Evolutionary conservation across 2,329 filamentous ascomycete species (phyloP).

Genomic region (Diaporthe citriasiana): DNA sequence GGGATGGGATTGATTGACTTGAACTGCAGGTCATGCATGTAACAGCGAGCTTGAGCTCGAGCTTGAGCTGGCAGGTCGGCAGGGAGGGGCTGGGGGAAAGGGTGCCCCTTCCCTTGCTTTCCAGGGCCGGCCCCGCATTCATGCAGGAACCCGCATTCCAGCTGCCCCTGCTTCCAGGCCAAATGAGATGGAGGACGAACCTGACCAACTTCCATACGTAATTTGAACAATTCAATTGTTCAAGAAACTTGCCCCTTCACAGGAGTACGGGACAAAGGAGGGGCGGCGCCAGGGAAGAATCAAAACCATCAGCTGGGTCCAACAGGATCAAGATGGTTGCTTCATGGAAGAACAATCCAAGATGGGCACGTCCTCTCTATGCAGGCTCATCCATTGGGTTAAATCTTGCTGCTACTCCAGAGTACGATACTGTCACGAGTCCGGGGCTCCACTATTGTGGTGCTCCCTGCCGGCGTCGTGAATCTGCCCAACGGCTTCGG

Average conservation of each 20-base stretch:
- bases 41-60: neutral
- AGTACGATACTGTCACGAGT: neutral
- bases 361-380: slow-evolving; percentile 12
- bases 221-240: too few relatives aligned
- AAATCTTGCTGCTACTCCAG: slow-evolving; percentile 23
- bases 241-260: neutral
- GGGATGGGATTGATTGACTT: neutral
- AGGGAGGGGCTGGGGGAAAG: too few relatives aligned
- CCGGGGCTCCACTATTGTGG: neutral
- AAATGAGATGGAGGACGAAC: neutral
- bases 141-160: slow-evolving; percentile 22
- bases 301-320: neutral
- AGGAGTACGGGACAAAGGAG: too few relatives aligned
- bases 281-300: neutral
- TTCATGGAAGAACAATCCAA: neutral
- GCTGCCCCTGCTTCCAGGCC: neutral
- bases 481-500: slow-evolving; percentile 80
- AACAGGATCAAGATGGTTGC: neutral
- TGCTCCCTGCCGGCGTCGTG: slow-evolving; percentile 80
- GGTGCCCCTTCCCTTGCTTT: neutral
- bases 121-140: neutral
- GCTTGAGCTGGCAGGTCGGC: neutral
- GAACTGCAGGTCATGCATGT: neutral
- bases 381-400: slow-evolving; percentile 14
- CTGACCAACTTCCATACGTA: too few relatives aligned